These are phyloP conservation scores for Ogataea thermomethanolica DNA, from an alignment of 805 yeast genomes.

Conservation along the genomic window DNA sequence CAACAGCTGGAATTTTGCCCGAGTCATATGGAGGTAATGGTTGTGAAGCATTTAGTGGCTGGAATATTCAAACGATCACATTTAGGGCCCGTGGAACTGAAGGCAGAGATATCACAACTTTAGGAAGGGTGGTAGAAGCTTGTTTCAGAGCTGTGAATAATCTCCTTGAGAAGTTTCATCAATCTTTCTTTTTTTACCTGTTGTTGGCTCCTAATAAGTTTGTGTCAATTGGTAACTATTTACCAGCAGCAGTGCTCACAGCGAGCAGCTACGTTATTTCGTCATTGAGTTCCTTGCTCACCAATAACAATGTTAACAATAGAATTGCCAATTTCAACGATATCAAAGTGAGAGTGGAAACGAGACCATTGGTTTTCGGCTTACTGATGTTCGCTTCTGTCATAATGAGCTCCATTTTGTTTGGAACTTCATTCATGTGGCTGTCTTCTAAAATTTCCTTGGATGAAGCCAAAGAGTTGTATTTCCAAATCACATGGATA, in stretches of 20 bases:
- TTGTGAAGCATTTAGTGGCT: conserved; percentile 92
- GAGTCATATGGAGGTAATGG: conserved; percentile 42
- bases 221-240: conserved; percentile 90
- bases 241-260: conserved; percentile 77
- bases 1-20: conserved; percentile 59
- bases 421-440: conserved; percentile 26
- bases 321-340: conserved; percentile 4
- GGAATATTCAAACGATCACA: conserved; percentile 91
- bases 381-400: conserved; percentile 31
- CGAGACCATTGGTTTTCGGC: conserved; percentile 28
- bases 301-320: conserved; percentile 36
- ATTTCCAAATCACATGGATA: conserved; percentile 15
- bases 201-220: conserved; percentile 73
- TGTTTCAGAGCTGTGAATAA: conserved; percentile 86
- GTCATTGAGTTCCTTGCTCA: conserved; percentile 55
- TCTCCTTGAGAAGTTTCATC: conserved; percentile 92
- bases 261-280: conserved; percentile 69
- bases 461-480: conserved; percentile 7
- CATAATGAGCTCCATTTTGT: conserved; percentile 17
- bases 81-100: conserved; percentile 52
- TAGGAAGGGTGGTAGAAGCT: conserved; percentile 88
- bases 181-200: conserved; percentile 90
- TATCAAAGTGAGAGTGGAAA: conserved; percentile 18
- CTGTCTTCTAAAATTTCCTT: conserved; percentile 9
- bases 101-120: conserved; percentile 81